phyloP scores from a whole-genome alignment of 2,329 filamentous ascomycete genomes.

The Hymenoscyphus scutula region DNA sequence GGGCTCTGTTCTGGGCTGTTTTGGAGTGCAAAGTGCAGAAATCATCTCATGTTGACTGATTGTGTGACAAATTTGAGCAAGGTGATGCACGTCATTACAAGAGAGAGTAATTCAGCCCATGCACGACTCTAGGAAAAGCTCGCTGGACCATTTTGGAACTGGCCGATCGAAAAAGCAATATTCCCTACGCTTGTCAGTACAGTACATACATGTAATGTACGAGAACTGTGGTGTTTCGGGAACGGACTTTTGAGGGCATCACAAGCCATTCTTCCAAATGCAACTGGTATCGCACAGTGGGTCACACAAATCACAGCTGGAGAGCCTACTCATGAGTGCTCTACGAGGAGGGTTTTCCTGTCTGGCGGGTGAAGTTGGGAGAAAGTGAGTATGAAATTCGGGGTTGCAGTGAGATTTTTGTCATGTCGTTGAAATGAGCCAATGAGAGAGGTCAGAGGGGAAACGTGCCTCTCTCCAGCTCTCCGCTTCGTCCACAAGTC shows the following conservation, averaged over 20 bases:
- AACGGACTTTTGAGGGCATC: background rate
- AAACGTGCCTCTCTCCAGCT: background rate
- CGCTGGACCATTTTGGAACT: background rate
- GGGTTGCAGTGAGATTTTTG: background rate
- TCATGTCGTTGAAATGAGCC: background rate
- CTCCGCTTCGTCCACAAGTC: background rate
- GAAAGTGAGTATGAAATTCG: too few species aligned
- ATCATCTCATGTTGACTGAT: background rate
- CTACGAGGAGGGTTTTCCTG: background rate
- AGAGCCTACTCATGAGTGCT: background rate
- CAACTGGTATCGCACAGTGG: background rate
- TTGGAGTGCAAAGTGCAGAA: background rate
- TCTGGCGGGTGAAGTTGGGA: background rate
- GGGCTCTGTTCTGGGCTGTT: background rate
- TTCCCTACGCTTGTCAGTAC: background rate
- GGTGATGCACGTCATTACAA: constrained; percentile 2
- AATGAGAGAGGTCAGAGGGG: background rate
- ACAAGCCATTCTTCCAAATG: background rate
- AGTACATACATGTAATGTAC: background rate
- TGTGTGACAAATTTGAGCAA: background rate
- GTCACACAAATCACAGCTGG: background rate
- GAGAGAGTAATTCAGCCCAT: background rate
- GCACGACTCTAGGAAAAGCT: background rate
- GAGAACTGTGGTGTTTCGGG: background rate
- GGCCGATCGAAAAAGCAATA: background rate